These are phyloP conservation scores for Nannochloropsis gaditana DNA, from an alignment of 108 stramenopile species.

Conservation along the genomic window DNA sequence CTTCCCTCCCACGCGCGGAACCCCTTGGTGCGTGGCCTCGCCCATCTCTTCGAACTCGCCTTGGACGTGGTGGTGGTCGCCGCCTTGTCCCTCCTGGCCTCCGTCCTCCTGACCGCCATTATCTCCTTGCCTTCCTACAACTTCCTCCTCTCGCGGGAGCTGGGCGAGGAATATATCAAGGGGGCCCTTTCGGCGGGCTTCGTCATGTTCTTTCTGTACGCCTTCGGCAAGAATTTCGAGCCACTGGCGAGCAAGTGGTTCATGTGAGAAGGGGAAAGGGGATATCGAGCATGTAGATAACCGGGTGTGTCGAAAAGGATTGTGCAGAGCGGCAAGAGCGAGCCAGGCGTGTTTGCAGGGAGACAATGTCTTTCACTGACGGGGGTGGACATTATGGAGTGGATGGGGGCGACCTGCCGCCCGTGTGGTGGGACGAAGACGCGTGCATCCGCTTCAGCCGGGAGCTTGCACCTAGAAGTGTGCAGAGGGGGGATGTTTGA, in stretches of 20 bases:
- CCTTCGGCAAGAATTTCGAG: neutral
- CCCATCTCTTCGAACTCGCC: neutral
- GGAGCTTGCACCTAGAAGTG: too few species aligned
- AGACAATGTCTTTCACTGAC: too few species aligned
- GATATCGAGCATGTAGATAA: neutral
- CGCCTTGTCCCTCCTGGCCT: slow-evolving; percentile 5
- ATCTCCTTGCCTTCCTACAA: neutral
- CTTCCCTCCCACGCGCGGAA: slow-evolving; percentile 14
- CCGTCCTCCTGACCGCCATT: neutral
- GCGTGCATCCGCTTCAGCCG: too few species aligned
- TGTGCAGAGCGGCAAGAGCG: too few species aligned
- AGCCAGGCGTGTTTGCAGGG: too few species aligned
- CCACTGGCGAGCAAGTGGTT: slow-evolving; percentile 12
- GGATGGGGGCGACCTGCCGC: too few species aligned
- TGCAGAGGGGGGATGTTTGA: too few species aligned
- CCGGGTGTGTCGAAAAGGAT: too few species aligned
- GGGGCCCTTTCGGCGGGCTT: neutral
- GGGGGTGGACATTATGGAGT: too few species aligned
- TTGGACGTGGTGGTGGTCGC: slow-evolving; percentile 10
- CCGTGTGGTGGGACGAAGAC: too few species aligned
- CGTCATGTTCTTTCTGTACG: slow-evolving; percentile 13
- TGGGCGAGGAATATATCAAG: neutral
- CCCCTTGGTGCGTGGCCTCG: neutral
- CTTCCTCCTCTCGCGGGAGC: neutral
- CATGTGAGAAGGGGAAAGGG: neutral